A percentile compares a stretch with the other conserved stretches of the same genome.
phyloP scores from a whole-genome alignment of 75 land plant genomes.

The Azolla pinnata region DNA sequence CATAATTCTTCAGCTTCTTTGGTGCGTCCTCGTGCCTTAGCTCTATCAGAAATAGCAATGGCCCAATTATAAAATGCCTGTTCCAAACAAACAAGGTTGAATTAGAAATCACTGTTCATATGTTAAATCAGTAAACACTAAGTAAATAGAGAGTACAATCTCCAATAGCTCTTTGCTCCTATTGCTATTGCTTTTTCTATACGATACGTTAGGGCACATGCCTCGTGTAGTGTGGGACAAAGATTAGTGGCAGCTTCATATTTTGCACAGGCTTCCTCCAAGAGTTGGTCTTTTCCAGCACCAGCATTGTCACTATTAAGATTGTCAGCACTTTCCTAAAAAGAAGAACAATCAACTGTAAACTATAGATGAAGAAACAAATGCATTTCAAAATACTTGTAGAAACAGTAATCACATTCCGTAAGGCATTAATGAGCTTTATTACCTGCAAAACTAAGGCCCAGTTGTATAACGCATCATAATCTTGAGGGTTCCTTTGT shows the following conservation, averaged over 20 bases:
- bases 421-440: not conserved
- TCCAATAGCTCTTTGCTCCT: too few relatives aligned
- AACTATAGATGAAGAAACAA: too few relatives aligned
- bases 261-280: conserved; percentile 91
- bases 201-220: conserved; percentile 11
- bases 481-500: conserved; percentile 80
- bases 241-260: conserved; percentile 83
- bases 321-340: conserved; percentile 97
- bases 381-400: too few relatives aligned
- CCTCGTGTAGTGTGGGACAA: conserved; percentile 92
- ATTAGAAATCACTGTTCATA: too few relatives aligned
- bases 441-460: conserved; percentile 89
- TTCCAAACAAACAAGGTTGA: not conserved
- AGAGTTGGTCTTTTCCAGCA: conserved; percentile 84
- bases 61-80: conserved; percentile 99
- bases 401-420: not conserved
- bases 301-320: conserved; percentile 58
- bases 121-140: too few relatives aligned
- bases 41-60: conserved; percentile 94
- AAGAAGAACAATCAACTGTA: conserved; percentile 7
- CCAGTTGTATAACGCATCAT: conserved; percentile 97
- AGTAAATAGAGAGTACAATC: too few relatives aligned
- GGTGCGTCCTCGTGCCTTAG: conserved; percentile 93
- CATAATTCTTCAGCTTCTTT: conserved; percentile 96
- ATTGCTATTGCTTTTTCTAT: not conserved